Evolutionary conservation across 768 basidiomycete genomes (phyloP).

Genomic region (Tylopilus plumbeoviolaceoides): DNA sequence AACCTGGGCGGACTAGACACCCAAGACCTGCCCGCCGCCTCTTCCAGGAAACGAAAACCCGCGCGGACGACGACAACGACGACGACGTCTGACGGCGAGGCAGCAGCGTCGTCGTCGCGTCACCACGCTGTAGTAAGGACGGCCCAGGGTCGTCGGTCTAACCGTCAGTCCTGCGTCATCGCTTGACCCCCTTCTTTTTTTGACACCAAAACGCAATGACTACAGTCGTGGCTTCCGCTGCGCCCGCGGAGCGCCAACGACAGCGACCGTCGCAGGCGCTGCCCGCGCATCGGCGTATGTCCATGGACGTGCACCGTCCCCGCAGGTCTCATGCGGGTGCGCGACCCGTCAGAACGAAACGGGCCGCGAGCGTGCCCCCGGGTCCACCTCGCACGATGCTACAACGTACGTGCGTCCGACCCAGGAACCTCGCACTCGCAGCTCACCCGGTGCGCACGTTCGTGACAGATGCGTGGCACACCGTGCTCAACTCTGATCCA

Average conservation of each 20-base stretch:
- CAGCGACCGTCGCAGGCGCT: conserved; percentile 19
- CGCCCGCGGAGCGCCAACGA: conserved; percentile 23
- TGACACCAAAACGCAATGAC: conserved; percentile 5
- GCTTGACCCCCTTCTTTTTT: not conserved
- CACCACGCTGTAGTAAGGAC: conserved; percentile 1
- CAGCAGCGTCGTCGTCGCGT: too few relatives aligned
- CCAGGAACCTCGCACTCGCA: not conserved
- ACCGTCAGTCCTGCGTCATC: conserved; percentile 18
- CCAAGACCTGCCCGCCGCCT: conserved; percentile 12
- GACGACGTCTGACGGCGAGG: conserved; percentile 4
- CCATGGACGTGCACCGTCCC: conserved; percentile 25
- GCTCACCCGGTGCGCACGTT: conserved; percentile 7
- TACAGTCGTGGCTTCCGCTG: conserved; percentile 17
- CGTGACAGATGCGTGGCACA: conserved; percentile 66
- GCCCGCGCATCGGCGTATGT: conserved; percentile 23
- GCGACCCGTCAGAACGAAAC: conserved; percentile 24
- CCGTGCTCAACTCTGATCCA: conserved; percentile 63
- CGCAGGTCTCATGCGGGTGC: conserved; percentile 22
- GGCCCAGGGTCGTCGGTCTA: conserved; percentile 26
- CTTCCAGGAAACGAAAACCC: conserved; percentile 30
- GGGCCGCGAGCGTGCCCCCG: conserved; percentile 18
- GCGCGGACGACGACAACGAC: conserved; percentile 9
- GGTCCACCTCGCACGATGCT: conserved; percentile 51
- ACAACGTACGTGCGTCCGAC: conserved; percentile 49
- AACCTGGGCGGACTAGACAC: conserved; percentile 13